These are phyloP conservation scores for Thraustochytrium striatum DNA, from an alignment of 352 stramenopile genomes.

Conservation along the genomic window DNA sequence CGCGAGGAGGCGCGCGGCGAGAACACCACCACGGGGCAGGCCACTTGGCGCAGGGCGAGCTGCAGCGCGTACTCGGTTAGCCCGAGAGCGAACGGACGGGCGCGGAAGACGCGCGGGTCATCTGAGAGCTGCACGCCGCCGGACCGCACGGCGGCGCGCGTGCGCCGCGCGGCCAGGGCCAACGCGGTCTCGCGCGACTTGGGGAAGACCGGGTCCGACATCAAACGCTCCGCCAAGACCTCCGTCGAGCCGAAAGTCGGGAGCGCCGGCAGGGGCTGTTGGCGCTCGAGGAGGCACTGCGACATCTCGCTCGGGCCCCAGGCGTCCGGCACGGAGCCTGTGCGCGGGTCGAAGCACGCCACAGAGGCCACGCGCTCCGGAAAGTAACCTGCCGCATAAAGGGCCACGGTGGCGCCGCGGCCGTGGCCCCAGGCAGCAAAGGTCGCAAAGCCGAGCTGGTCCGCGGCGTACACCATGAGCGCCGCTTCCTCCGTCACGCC, in stretches of 20 bases:
- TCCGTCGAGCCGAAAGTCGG: not conserved
- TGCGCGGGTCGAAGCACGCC: not conserved
- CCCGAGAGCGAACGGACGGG: not conserved
- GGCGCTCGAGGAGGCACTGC: constrained; percentile 5
- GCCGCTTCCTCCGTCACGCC: constrained; percentile 1
- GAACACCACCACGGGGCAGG: constrained; percentile 1
- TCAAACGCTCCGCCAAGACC: not conserved
- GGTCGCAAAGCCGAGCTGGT: not conserved
- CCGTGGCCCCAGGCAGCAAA: constrained; percentile 24
- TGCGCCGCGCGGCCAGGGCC: constrained; percentile 18
- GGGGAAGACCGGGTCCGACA: constrained; percentile 18
- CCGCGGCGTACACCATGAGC: not conserved
- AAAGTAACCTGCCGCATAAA: constrained; percentile 5
- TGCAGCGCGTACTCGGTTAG: not conserved
- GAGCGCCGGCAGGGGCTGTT: not conserved
- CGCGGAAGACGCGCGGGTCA: constrained; percentile 12
- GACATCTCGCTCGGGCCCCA: constrained; percentile 15
- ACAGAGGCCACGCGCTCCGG: not conserved
- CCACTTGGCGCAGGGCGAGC: not conserved
- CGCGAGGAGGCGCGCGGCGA: not conserved
- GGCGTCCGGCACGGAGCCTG: not conserved
- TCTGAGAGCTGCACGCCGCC: not conserved
- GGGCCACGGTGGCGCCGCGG: constrained; percentile 5
- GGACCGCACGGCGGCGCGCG: not conserved
- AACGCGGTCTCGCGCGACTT: constrained; percentile 7